Base-by-base conservation (phyloP, 176 grass and related monocot genomes). In the Eragrostis nindensis region DNA sequence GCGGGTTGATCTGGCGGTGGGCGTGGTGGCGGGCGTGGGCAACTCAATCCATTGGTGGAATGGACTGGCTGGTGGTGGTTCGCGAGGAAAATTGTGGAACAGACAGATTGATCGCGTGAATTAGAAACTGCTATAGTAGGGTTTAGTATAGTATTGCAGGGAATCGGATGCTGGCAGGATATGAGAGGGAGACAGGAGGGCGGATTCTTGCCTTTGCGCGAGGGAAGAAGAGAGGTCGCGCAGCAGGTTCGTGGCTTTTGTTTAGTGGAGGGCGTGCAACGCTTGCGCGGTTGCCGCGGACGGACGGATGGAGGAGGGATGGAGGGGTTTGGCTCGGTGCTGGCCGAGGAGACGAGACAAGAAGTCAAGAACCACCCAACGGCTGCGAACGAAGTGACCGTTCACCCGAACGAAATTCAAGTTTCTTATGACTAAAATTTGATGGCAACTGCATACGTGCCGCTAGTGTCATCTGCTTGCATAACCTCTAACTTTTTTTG, bases 111-210 rank as follows among this genome's bases (percentile, higher is more conserved):
- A 74, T 29, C 41, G 63, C 45, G 29, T 7, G 62, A 63, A 70
- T 7, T n/a, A 36, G 71, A 75, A 85, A 66, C 64, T 27, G 46
- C 39, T 0, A 2, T 7, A 8, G 7, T 53, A 42, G 82, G 56
- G 77, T 38, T 8, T 78, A 38, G 75, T 38, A 59, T 59, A 59
- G 55, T 3, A 36, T 36, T 36, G 32, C 32, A 36, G 21, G 41
- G 87, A 75, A 85, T 85, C 82, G 39, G 87, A 89, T 85, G 77
- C 87, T 80, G 66, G 46, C 11, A 54, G 26, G 29, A 2, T 71
- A 45, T 2, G 8, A 15, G 3, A 44, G 66, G 40, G 40, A 48
- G 39, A 32, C 82, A 36, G 32, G 32, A 36, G 32, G 32, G 32
- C 10, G 1, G 77, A 81, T 85, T 80, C 82, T 80, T 73, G 70